Base-by-base conservation (phyloP, 208 protist species). In the Borovskyia barvae region DNA sequence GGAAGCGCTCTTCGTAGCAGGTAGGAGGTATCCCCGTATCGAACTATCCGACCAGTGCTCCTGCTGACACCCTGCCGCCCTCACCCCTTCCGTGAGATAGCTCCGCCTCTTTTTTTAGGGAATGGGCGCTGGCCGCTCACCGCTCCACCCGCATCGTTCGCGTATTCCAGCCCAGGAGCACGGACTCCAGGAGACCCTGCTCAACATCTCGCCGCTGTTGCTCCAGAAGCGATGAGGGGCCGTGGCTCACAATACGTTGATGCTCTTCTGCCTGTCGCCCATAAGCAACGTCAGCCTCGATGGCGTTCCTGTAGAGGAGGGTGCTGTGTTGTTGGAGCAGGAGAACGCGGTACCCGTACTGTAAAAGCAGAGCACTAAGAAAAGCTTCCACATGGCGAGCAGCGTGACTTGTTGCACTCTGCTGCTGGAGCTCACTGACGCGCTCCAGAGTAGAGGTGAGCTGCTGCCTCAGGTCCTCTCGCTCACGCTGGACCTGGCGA, bases 251-350 rank as follows among this genome's bases (percentile, higher is more conserved):
- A 29, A 65, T 22, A 33, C 53, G 52, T 17, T 62, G 41, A 29
- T 65, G 58, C 42, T 69, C 57, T 26, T 72, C 61, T n/a, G 32
- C 25, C 37, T 66, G 58, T 7, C 50, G 51, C 40, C 53, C 51
- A 20, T 37, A 45, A 5, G 65, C 59, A 51, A 19, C 39, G 24
- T 71, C 64, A 15, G 64, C 64, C 41, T 71, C 64, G 19, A 43
- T 35, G 30, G 37, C 48, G 49, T 61, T 54, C 43, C 64, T 69
- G 40, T 63, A 40, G 7, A 80, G 56, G 9, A 92, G 66, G 11
- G 77, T 64, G 17, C 73, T 32, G 41, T 76, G 84, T 54, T 92
- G 85, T 64, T 88, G 82, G 36, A 87, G 58, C 49, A 86, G 49
- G 19, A 89, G 53, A 37, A 85, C 87, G 45, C 75, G 74, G 46